Conservation (phyloP, 2,329 filamentous ascomycete genomes). For the Exophiala sideris region DNA sequence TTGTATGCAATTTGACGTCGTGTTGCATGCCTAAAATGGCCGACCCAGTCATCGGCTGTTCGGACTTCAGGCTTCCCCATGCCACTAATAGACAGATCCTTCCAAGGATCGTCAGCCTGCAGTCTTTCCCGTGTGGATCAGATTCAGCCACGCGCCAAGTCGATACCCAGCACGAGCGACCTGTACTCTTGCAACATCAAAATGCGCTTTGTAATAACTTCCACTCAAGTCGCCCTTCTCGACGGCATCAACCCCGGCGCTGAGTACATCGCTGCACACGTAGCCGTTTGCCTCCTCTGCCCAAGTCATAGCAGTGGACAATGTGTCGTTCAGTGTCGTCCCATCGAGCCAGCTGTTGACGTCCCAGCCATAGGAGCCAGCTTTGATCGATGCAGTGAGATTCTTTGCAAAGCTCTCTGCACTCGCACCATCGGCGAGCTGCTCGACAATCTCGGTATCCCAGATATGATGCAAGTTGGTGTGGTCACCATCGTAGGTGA, state of each 20-base stretch:
- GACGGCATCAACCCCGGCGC: slow-evolving; percentile 58
- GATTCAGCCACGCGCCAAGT: slow-evolving; percentile 65
- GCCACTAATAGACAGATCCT: too few relatives aligned
- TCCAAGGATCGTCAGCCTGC: slow-evolving; percentile 9
- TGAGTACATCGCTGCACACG: slow-evolving; percentile 62
- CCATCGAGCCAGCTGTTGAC: slow-evolving; percentile 7
- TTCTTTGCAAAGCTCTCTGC: slow-evolving; percentile 56
- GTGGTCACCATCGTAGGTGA: slow-evolving; percentile 56
- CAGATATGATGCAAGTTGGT: slow-evolving; percentile 70
- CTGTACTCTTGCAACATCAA: slow-evolving; percentile 46
- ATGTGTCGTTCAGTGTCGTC: slow-evolving; percentile 10
- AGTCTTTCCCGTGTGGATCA: slow-evolving; percentile 45
- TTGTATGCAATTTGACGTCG: not conserved
- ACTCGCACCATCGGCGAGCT: slow-evolving; percentile 31
- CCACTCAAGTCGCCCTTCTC: slow-evolving; percentile 41
- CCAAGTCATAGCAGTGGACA: slow-evolving; percentile 46
- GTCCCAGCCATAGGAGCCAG: slow-evolving; percentile 36
- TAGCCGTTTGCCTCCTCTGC: slow-evolving; percentile 61
- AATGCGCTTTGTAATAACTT: slow-evolving; percentile 21
- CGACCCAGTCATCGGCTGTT: not conserved
- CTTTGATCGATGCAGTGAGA: slow-evolving; percentile 42
- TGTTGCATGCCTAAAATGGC: not conserved
- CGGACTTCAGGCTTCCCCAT: not conserved
- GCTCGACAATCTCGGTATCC: slow-evolving; percentile 58
- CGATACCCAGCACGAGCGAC: slow-evolving; percentile 67